A percentile compares a stretch with the other conserved stretches of the same genome.
Conservation (phyloP, 495 filamentous ascomycete genomes). For the Beverwykella pulmonaria region DNA sequence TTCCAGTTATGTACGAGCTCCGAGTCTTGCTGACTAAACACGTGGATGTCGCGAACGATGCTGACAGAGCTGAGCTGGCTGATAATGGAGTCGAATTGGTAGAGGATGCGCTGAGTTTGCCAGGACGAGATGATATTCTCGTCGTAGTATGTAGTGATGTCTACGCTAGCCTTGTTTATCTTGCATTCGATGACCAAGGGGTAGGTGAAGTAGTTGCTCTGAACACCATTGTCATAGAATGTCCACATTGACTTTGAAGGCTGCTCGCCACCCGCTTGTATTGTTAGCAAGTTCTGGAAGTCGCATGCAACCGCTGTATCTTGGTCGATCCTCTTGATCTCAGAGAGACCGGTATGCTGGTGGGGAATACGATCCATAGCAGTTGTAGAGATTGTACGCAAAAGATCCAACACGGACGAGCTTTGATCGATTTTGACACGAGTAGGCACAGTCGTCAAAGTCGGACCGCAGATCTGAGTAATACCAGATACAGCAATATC, state of each 20-base stretch:
- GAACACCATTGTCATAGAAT: slow-evolving; percentile 31
- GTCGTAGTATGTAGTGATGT: slow-evolving; percentile 33
- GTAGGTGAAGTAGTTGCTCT: slow-evolving; percentile 39
- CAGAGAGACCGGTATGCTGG: slow-evolving; percentile 61
- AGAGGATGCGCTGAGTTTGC: slow-evolving; percentile 30
- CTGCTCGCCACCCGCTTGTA: slow-evolving; percentile 49
- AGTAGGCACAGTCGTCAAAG: slow-evolving; percentile 52
- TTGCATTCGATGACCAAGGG: slow-evolving; percentile 37
- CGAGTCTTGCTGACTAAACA: slow-evolving; percentile 30
- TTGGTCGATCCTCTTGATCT: slow-evolving; percentile 63
- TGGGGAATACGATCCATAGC: slow-evolving; percentile 56
- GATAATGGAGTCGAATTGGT: slow-evolving; percentile 31
- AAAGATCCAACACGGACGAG: slow-evolving; percentile 46
- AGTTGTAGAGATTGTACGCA: slow-evolving; percentile 50
- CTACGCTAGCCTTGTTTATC: slow-evolving; percentile 9
- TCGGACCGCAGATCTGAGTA: slow-evolving; percentile 56
- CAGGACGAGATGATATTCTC: slow-evolving; percentile 27
- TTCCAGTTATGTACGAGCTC: slow-evolving; percentile 29
- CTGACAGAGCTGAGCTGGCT: slow-evolving; percentile 23
- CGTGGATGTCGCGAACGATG: slow-evolving; percentile 24
- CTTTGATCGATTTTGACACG: slow-evolving; percentile 47
- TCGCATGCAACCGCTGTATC: slow-evolving; percentile 69
- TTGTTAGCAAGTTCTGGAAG: slow-evolving; percentile 61
- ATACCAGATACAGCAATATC: slow-evolving; percentile 56
- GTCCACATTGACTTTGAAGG: slow-evolving; percentile 35